phyloP scores from a whole-genome alignment of 306 rosid genomes.

The Medicago lupulina region DNA sequence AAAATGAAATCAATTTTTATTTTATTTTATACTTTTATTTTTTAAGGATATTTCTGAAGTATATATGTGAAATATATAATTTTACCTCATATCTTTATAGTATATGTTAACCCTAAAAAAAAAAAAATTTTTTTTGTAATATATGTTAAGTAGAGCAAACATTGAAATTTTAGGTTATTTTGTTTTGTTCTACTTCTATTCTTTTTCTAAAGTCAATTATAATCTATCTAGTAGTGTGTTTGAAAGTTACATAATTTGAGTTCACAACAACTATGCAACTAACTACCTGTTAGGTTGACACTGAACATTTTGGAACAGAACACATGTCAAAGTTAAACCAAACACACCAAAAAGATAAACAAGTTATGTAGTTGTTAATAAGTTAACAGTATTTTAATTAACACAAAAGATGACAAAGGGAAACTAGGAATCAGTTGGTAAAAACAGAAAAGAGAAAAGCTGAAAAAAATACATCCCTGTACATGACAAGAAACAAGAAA shows the following conservation, averaged over 20 bases:
- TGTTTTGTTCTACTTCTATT: neutral
- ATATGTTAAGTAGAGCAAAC: neutral
- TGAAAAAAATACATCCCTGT: conserved; percentile 49
- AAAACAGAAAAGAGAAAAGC: neutral
- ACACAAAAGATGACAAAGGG: conserved; percentile 20
- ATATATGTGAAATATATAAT: no score
- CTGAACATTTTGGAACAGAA: neutral
- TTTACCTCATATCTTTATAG: neutral
- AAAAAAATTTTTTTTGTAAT: neutral
- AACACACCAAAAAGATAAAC: neutral
- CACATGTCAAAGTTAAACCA: conserved; percentile 10
- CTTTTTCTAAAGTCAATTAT: neutral
- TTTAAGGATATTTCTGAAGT: no score
- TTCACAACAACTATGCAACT: neutral
- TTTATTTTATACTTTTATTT: no score
- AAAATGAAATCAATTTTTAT: no score
- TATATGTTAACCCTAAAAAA: no score
- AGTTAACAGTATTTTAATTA: conserved; percentile 4
- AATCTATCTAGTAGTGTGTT: neutral
- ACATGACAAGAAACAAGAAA: conserved; percentile 48
- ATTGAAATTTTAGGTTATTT: neutral
- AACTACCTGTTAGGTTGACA: neutral
- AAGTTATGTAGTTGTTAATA: conserved; percentile 6
- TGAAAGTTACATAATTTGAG: neutral
- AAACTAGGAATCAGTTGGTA: conserved; percentile 32